A percentile compares a stretch with the other conserved stretches of the same genome.
Conservation (phyloP, 768 basidiomycete genomes). For the Crucibulum laeve region DNA sequence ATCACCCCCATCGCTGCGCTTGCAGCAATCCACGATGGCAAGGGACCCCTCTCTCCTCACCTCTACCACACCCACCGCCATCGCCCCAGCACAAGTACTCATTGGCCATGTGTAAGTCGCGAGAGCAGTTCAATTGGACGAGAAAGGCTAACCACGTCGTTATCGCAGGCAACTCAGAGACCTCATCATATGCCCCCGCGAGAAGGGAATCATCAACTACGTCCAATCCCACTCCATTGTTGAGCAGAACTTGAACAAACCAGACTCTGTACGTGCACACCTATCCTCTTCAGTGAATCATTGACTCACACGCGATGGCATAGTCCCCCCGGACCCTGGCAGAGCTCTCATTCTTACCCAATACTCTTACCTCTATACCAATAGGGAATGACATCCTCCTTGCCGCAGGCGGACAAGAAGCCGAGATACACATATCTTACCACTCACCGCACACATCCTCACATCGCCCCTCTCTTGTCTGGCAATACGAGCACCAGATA, state of each 20-base stretch:
- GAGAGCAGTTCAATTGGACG: too few relatives aligned
- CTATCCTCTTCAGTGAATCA: background rate
- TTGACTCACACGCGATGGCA: slow-evolving; percentile 2
- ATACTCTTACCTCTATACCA: slow-evolving; percentile 55
- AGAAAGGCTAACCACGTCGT: too few relatives aligned
- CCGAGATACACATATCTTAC: slow-evolving; percentile 63
- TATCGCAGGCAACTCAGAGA: slow-evolving; percentile 80
- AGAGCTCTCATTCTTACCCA: slow-evolving; percentile 54
- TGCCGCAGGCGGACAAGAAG: slow-evolving; percentile 73
- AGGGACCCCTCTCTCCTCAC: too few relatives aligned
- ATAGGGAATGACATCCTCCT: slow-evolving; percentile 56
- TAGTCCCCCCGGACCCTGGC: slow-evolving; percentile 46
- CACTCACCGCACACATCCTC: slow-evolving; percentile 29
- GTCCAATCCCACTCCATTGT: slow-evolving; percentile 45
- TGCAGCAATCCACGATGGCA: too few relatives aligned
- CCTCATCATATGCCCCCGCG: slow-evolving; percentile 70
- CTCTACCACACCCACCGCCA: too few relatives aligned
- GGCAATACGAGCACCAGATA: slow-evolving; percentile 54
- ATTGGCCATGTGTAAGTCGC: too few relatives aligned
- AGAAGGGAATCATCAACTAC: slow-evolving; percentile 60
- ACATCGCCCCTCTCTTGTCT: slow-evolving; percentile 28
- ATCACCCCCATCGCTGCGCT: too few relatives aligned
- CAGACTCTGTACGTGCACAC: slow-evolving; percentile 14
- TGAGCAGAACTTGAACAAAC: slow-evolving; percentile 47
- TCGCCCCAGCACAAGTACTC: too few relatives aligned